These are phyloP conservation scores for Diaporthe citriasiana DNA, from an alignment of 2,329 filamentous ascomycete genomes.

Conservation along the genomic window DNA sequence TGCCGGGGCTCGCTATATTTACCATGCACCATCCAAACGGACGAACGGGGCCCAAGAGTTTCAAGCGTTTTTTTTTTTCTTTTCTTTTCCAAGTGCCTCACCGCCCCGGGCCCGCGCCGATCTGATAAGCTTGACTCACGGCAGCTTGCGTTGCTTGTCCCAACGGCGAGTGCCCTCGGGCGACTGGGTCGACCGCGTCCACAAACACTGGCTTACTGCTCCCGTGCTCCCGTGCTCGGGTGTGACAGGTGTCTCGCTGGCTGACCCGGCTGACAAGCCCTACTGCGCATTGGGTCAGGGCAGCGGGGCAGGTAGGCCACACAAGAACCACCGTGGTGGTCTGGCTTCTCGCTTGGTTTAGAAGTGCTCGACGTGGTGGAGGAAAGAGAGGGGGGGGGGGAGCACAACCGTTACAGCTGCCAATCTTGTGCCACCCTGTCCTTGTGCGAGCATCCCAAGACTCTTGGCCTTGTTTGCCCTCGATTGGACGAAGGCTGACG, in stretches of 20 bases:
- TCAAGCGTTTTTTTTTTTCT: not conserved
- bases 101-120: constrained; percentile 23
- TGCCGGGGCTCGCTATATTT: constrained; percentile 10
- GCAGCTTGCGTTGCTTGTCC: constrained; percentile 18
- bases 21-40: not conserved
- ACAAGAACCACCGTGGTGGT: too few species aligned
- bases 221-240: not conserved
- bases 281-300: not conserved
- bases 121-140: constrained; percentile 29
- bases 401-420: not conserved
- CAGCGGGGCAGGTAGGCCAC: too few species aligned
- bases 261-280: constrained; percentile 20
- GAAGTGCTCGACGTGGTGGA: not conserved
- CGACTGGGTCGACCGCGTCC: not conserved
- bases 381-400: too few species aligned
- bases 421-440: not conserved
- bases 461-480: constrained; percentile 24
- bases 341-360: not conserved
- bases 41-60: constrained; percentile 8
- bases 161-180: not conserved
- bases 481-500: not conserved
- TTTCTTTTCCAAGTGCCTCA: constrained; percentile 24
- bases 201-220: not conserved
- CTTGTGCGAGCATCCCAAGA: constrained; percentile 9
- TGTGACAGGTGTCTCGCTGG: constrained; percentile 3